phyloP scores from a whole-genome alignment of 345 rosid genomes.

The Brassica napus region DNA sequence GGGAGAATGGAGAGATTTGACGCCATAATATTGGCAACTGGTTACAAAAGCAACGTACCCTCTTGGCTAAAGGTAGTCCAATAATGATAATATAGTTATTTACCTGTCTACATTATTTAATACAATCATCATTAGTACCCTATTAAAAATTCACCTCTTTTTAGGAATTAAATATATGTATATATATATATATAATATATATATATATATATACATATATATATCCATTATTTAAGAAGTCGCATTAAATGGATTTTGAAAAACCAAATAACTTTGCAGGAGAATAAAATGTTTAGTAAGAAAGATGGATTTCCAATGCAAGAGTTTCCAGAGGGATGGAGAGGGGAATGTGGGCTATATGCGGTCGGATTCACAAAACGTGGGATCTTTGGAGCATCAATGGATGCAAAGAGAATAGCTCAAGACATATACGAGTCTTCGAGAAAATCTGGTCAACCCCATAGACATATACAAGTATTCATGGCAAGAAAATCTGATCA shows the following conservation, averaged over 20 bases:
- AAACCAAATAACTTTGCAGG: neutral
- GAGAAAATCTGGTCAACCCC: neutral
- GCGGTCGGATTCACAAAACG: neutral
- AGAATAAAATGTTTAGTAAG: neutral
- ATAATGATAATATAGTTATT: neutral
- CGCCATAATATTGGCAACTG: neutral
- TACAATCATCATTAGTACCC: neutral
- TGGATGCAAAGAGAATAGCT: conserved; percentile 1
- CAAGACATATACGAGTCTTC: neutral
- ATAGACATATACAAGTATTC: neutral
- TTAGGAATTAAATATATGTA: neutral
- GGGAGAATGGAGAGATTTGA: neutral
- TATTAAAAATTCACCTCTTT: neutral
- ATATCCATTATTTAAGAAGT: neutral
- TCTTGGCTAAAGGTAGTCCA: conserved; percentile 1
- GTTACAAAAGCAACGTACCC: neutral
- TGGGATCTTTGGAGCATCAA: neutral
- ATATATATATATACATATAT: neutral
- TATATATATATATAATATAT: neutral
- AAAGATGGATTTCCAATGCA: neutral
- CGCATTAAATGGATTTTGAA: neutral
- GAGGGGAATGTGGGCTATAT: neutral
- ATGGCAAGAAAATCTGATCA: neutral
- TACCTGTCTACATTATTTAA: neutral
- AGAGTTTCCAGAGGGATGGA: neutral